Base-by-base conservation (phyloP, 345 rosid species). In the Ailanthus altissimus region DNA sequence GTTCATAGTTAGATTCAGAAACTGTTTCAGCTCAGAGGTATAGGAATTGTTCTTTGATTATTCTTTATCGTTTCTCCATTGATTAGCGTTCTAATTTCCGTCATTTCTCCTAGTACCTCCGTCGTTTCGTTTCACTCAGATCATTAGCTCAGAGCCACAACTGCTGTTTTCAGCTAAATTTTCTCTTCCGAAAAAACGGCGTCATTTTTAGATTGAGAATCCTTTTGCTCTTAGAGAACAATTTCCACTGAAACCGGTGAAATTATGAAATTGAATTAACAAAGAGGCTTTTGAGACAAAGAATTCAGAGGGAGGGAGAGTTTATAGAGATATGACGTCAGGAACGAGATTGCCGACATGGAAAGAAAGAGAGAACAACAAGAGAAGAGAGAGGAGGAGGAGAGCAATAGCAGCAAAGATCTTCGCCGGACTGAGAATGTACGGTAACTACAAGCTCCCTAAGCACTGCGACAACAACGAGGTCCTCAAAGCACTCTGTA, bases 391-490 rank as follows among this genome's bases (percentile, higher is more conserved):
- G 84, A 78, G 98, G 80, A 71, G 94, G 77, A 77, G 98, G 85
- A 85, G 98, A 85, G 98, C 98, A 20, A 88, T 92, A 32, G 94
- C 97, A 2, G 94, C 97, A 5, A 93, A 93, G 86, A 92, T 93
- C 82, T 93, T 88, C 84, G 49, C 95, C 1, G 98, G 98, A 21
- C 85, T 93, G 11, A 86, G 98, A 85, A 85, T 88, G 90, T 90
- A 88, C 68, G 98, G 98, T 0, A 92, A 89, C 80, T 93, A 76
- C 86, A 89, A 89, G 87, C 97, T 93, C 7, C 98, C 98, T 0
- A 93, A 93, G 86, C 98, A 93, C 86, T 93, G 95, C 56, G 98
- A 93, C 80, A 93, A 92, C 82, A 93, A 93, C 67, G 97, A 93
- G 57, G 97, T 93, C 51, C 94, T 93, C 80, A 93, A 90, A 78